Percentiles rank a stretch among this genome's conserved stretches.
Evolutionary conservation across 805 yeast species (phyloP).

Genomic region (Yamadazyma scolyti): DNA sequence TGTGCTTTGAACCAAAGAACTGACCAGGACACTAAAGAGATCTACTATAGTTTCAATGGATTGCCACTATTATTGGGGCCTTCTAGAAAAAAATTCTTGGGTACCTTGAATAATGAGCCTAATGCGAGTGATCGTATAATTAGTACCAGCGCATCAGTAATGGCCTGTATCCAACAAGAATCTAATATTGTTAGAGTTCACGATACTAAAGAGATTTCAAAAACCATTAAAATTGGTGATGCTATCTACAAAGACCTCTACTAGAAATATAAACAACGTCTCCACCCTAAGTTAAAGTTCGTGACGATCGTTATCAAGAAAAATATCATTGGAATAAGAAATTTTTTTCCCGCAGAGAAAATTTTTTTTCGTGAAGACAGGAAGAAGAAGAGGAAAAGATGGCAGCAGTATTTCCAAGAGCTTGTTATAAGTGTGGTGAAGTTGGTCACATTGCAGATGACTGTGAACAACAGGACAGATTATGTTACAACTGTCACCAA

Average conservation of each 20-base stretch:
- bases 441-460: conserved; percentile 87
- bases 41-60: conserved; percentile 43
- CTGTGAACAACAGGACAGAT: conserved; percentile 78
- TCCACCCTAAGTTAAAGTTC: too few species aligned
- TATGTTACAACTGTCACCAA: conserved; percentile 89
- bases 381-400: conserved; percentile 14
- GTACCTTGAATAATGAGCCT: conserved; percentile 58
- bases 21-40: conserved; percentile 12
- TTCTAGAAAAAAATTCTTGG: conserved; percentile 84
- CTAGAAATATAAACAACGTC: too few species aligned
- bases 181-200: conserved; percentile 87
- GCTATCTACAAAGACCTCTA: conserved; percentile 49
- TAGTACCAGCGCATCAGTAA: conserved; percentile 74
- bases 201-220: conserved; percentile 58
- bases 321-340: too few species aligned
- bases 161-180: conserved; percentile 69
- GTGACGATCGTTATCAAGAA: too few species aligned
- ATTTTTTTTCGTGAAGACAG: conserved; percentile 6
- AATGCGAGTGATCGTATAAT: conserved; percentile 59
- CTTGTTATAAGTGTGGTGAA: conserved; percentile 91
- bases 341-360: too few species aligned
- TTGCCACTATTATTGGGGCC: conserved; percentile 81
- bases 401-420: conserved; percentile 57
- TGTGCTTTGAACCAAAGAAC: conserved; percentile 13
- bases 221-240: conserved; percentile 59